phyloP scores from a whole-genome alignment of 129 eudicot species.

The Chrysanthemum seticuspe region DNA sequence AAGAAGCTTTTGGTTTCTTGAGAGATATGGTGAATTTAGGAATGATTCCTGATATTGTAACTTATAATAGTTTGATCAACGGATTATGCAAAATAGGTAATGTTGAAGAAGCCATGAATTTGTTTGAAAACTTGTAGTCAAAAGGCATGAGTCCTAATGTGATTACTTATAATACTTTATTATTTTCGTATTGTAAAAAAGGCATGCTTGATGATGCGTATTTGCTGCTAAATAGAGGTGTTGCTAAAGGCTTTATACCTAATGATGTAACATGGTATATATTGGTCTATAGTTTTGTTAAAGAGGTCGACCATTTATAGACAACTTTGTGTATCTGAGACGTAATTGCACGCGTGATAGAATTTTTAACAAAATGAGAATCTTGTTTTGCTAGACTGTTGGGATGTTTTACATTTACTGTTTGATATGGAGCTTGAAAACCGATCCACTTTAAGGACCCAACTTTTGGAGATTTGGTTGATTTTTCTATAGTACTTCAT shows the following conservation, averaged over 20 bases:
- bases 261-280: slow-evolving; percentile 79
- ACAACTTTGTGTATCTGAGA: slow-evolving; percentile 14
- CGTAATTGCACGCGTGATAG: neutral
- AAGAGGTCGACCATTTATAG: slow-evolving; percentile 30
- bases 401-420: neutral
- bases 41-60: slow-evolving; percentile 73
- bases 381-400: slow-evolving; percentile 4
- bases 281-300: slow-evolving; percentile 43
- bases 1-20: slow-evolving; percentile 66
- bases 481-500: neutral
- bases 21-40: slow-evolving; percentile 72
- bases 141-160: slow-evolving; percentile 71
- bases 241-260: slow-evolving; percentile 69
- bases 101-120: slow-evolving; percentile 55
- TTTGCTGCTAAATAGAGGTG: slow-evolving; percentile 60
- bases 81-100: slow-evolving; percentile 77
- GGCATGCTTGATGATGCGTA: slow-evolving; percentile 65
- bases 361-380: neutral
- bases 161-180: slow-evolving; percentile 76
- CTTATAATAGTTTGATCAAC: slow-evolving; percentile 75
- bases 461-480: slow-evolving; percentile 7
- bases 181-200: slow-evolving; percentile 59
- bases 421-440: slow-evolving; percentile 1
- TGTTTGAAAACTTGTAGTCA: slow-evolving; percentile 56
- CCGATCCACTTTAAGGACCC: neutral